Conservation (phyloP, 257 asterid genomes). For the Fraxinus quadrangulata region DNA sequence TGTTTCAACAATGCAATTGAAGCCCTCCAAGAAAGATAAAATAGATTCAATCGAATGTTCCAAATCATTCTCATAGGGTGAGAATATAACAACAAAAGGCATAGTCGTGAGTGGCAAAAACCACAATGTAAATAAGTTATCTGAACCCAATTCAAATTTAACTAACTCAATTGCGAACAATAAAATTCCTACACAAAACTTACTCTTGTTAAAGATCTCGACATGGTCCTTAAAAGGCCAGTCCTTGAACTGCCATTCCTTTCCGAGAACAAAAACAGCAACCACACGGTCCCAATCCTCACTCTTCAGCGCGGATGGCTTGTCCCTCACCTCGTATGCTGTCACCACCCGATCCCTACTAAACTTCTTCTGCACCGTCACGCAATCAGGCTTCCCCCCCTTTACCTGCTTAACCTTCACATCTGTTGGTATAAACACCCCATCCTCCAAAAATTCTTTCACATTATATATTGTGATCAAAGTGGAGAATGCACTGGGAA, state of each 20-base stretch:
- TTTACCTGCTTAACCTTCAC: constrained; percentile 86
- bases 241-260: constrained; percentile 99
- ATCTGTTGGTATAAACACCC: constrained; percentile 83
- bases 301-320: constrained; percentile 81
- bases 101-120: not conserved
- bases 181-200: constrained; percentile 30
- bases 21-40: constrained; percentile 3
- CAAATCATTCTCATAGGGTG: not conserved
- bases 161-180: not conserved
- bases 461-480: constrained; percentile 90
- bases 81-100: not conserved
- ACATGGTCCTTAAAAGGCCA: constrained; percentile 99
- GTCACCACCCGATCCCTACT: constrained; percentile 95
- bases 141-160: constrained; percentile 9
- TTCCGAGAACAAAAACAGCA: constrained; percentile 95
- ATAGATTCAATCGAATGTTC: not conserved
- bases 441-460: constrained; percentile 96
- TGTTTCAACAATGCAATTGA: constrained; percentile 3
- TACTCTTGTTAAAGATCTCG: constrained; percentile 89
- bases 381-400: constrained; percentile 90
- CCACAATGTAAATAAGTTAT: not conserved
- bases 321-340: constrained; percentile 98
- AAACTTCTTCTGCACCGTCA: constrained; percentile 95
- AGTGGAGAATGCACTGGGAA: constrained; percentile 93
- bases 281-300: constrained; percentile 99